Evolutionary conservation across 139 green algal species (phyloP), one percentile per base, ranked within the genome.

Genomic region (Raphidocelis subcapitata): DNA sequence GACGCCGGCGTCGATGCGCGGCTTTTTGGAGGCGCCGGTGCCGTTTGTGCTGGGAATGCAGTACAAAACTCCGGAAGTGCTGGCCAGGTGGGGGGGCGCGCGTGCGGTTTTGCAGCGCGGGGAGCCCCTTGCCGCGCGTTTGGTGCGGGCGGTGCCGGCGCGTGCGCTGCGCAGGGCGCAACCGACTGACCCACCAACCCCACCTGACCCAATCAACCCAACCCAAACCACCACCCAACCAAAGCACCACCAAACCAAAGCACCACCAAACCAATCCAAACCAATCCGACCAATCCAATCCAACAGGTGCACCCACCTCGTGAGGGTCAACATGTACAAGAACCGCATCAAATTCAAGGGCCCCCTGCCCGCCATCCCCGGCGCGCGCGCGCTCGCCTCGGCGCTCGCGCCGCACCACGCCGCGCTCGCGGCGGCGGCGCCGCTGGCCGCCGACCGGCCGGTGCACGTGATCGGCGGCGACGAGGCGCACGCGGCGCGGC

Each of bases 301-400:
- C 23, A 15, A 15, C 70, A 82, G 70, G 59, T 79, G 71, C 20
- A 63, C 67, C 20, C 64, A 79, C 37, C 68, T 96, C 41, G 73
- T 93, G 28, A 84, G 90, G 2, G 87, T 98, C 44, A 97, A 97
- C 74, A 76, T 95, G 31, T 97, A 96, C 84, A 97, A 97, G 74
- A 79, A 92, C 68, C 71, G 65, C 18, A 69, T 84, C 41, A 84
- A 82, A 35, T 47, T 73, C 70, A 65, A 72, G n/a, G 49, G 33
- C n/a, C 24, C 62, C 26, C 35, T 77, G 33, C 67, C 61, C 3
- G 36, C 51, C 21, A 8, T 95, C 72, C 92, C 92, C 26, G 71
- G 77, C 32, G 23, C 63, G 8, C 68, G 75, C 32, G 59, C 72
- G 37, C 79, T 97, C 56, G 3, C 35, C 16, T 72, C 73, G 0